Base-by-base conservation (phyloP, 75 land plant species). In the Sequoiadendron giganteum region DNA sequence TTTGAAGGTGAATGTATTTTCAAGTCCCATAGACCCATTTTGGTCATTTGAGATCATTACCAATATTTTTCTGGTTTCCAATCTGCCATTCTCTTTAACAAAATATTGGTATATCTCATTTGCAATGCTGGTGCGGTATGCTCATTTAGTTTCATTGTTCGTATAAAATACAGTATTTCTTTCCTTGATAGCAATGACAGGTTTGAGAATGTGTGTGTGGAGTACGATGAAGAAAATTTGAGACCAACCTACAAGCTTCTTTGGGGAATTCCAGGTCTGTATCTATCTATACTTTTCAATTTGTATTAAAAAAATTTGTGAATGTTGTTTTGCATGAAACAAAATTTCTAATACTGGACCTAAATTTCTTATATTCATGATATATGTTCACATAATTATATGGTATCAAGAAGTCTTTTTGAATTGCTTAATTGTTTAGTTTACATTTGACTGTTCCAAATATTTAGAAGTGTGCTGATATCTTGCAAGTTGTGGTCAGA, bases 191-290 rank as follows among this genome's bases (percentile, higher is more conserved):
- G 98, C 86, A 94, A 97, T 89, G 70, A 87, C 32, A 88, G 89
- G 88, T 97, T 96, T 91, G 99, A 97, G 87, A 97, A 97, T 94
- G 99, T 98, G 32, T 96, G 95, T 61, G 96, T 97, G 90, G 99
- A 97, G 88, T 97, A 96, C 84, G 95, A 95, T 91, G 99, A 97
- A 88, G 96, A 91, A 81, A 93, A 93, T 78, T 76, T 97, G 75
- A 95, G 91, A 89, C 99, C 99, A 87, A 97, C 98, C 28, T 97
- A 91, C 85, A 96, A 88, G 90, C 95, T 96, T 86, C 96, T 97
- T 3, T 97, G 97, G 98, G 99, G 99, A 76, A 88, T 97, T 88
- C 99, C 99, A 93, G 99, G 99, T 97, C 82, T 40, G 70, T 73
- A 54, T 83, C 75, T 84, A 25, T 80, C 40, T 30, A 45, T 68